These are phyloP conservation scores for Pyrenopolyporus hunteri DNA, from an alignment of 495 filamentous ascomycete genomes.

Conservation along the genomic window DNA sequence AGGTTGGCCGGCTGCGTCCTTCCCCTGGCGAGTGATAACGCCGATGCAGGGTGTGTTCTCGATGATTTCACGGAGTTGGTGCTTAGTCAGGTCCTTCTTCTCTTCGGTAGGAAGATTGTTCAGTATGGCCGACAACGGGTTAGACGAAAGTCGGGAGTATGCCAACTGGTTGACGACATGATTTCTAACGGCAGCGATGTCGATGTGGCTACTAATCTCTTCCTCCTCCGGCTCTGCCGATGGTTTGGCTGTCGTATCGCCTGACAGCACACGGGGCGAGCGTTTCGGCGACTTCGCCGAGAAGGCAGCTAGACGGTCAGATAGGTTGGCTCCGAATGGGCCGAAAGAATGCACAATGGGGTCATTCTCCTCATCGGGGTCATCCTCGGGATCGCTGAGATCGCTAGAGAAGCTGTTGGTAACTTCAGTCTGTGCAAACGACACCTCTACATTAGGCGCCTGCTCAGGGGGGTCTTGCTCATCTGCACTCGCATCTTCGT, in stretches of 20 bases:
- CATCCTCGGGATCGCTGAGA: conserved; percentile 68
- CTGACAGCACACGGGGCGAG: conserved; percentile 42
- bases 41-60: conserved; percentile 78
- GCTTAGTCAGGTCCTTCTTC: conserved; percentile 60
- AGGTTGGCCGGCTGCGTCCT: conserved; percentile 92
- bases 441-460: conserved; percentile 25
- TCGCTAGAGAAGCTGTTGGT: conserved; percentile 61
- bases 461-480: conserved; percentile 48
- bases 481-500: conserved; percentile 61
- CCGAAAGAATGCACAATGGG: conserved; percentile 90
- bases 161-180: conserved; percentile 94
- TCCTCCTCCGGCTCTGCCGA: conserved; percentile 41
- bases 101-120: conserved; percentile 77
- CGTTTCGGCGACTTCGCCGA: conserved; percentile 62
- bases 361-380: conserved; percentile 91
- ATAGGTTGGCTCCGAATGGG: conserved; percentile 81
- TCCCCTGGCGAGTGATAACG: conserved; percentile 86
- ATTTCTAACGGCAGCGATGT: conserved; percentile 60
- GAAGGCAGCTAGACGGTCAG: conserved; percentile 78
- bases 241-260: conserved; percentile 35
- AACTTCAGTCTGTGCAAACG: conserved; percentile 44
- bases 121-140: conserved; percentile 85
- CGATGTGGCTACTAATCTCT: conserved; percentile 5
- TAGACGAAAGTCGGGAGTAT: conserved; percentile 93
- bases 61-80: conserved; percentile 71